phyloP scores from a whole-genome alignment of 495 filamentous ascomycete species.

The Platismatia glauca region DNA sequence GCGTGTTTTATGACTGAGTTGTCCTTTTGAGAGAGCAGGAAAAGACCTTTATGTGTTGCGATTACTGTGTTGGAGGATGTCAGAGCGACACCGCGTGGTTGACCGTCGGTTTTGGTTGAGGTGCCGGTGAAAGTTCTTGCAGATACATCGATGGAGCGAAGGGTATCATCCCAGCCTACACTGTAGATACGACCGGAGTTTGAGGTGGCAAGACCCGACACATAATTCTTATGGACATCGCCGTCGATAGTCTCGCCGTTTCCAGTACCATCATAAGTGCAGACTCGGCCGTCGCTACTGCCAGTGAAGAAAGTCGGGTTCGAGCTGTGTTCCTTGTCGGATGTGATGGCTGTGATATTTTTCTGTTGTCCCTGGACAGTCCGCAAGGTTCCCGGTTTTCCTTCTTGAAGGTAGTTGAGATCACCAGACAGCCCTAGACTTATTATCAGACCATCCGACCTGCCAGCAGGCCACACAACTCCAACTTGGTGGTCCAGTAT shows the following conservation, averaged over 20 bases:
- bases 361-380: constrained; percentile 90
- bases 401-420: constrained; percentile 76
- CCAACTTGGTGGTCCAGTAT: constrained; percentile 86
- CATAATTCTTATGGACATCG: constrained; percentile 68
- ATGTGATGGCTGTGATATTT: constrained; percentile 60
- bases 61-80: constrained; percentile 47
- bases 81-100: constrained; percentile 51
- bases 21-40: constrained; percentile 50
- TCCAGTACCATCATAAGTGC: constrained; percentile 65
- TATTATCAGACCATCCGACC: constrained; percentile 78
- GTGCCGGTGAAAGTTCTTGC: constrained; percentile 51
- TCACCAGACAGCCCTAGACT: constrained; percentile 81
- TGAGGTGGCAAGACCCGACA: constrained; percentile 62
- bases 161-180: constrained; percentile 91
- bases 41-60: constrained; percentile 55
- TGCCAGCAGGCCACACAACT: constrained; percentile 79
- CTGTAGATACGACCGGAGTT: constrained; percentile 57
- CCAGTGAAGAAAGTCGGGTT: constrained; percentile 68
- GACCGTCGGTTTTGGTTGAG: constrained; percentile 44
- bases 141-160: constrained; percentile 62
- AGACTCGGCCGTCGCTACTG: constrained; percentile 80
- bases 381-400: constrained; percentile 54
- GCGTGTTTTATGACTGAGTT: constrained; percentile 40
- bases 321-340: constrained; percentile 34
- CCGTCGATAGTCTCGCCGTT: constrained; percentile 62